Evolutionary conservation across 2,329 filamentous ascomycete species (phyloP), one percentile per base, ranked within the genome.

Genomic region (Fusarium caatingaense): DNA sequence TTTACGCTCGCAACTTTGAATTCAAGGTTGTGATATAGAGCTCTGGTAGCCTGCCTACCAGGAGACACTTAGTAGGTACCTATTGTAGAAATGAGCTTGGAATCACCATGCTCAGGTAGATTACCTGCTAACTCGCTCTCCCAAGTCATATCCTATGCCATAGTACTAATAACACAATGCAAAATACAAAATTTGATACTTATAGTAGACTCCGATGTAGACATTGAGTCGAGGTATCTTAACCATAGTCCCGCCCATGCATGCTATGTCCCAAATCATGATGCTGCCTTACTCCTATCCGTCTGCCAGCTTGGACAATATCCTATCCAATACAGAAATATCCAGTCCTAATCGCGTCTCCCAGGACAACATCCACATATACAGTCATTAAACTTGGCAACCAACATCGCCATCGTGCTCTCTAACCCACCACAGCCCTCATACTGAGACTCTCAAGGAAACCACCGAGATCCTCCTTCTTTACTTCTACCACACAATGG

Each of bases 401-500:
- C 41, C 11, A 25, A 37, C 41, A 18, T 37, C 32, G 54, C 21
- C 25, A 13, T 20, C 11, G 15, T 25, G 10, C 21, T 27, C 11
- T 48, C 66, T 77, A 91, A 45, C 89, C 88, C 57, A 91, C 91
- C 20, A 98, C 94, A 60, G 90, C 90, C 86, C 97, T 97, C 87
- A 94, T 91, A 81, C 94, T 98, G 77, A 99, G 80, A 59, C 91
- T 91, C 83, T 99, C 96, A 71, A 99, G 83, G 79, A 99, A 99
- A 0, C 91, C 93, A 18, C 90, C 89, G 28, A 99, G 82, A 80
- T 98, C 96, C 78, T 98, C 96, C 83, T 97, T 98, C 81, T 91
- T 91, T n/a, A 99, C 95, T 79, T 99, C 96, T 48, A 98, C 94
- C 10, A 98, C 96, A 76, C 93, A 97, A 79, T 97, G 93, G 81